phyloP scores from a whole-genome alignment of 2,329 filamentous ascomycete genomes.

The Xylariaceae sp. region DNA sequence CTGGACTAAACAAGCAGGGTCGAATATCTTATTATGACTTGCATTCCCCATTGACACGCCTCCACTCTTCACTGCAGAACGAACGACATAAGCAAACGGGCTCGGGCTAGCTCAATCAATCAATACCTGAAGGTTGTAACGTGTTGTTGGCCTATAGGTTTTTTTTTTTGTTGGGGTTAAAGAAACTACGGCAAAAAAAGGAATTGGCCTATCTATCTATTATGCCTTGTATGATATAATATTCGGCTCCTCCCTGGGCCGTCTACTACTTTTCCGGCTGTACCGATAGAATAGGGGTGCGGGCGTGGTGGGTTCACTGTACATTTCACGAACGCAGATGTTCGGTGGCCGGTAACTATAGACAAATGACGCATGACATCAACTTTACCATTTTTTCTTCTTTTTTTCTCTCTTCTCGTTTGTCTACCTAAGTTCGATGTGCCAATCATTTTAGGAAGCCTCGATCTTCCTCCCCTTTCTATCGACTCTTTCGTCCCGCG shows the following conservation, averaged over 20 bases:
- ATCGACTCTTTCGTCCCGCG: conserved; percentile 83
- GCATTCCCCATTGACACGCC: neutral
- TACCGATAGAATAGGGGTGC: conserved; percentile 15
- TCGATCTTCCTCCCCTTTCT: conserved; percentile 75
- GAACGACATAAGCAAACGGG: neutral
- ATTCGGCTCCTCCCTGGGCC: conserved; percentile 16
- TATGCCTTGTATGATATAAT: conserved; percentile 36
- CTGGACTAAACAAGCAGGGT: conserved; percentile 49
- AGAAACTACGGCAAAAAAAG: neutral
- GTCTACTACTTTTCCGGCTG: conserved; percentile 8
- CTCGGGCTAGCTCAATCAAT: no score
- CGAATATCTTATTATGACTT: neutral
- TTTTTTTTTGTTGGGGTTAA: neutral
- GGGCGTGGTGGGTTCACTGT: conserved; percentile 20
- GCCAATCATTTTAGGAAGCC: conserved; percentile 15
- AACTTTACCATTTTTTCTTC: conserved; percentile 12
- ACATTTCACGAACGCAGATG: conserved; percentile 24
- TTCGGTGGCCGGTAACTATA: conserved; percentile 32
- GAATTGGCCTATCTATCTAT: neutral
- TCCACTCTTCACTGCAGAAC: neutral
- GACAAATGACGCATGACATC: conserved; percentile 28
- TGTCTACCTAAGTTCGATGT: neutral
- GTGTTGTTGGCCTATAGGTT: neutral
- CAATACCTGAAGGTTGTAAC: no score
- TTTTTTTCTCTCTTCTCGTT: neutral